Evolutionary conservation across 1,139 yeast genomes (phyloP).

Genomic region (Yamadazyma pseudoaaseri): DNA sequence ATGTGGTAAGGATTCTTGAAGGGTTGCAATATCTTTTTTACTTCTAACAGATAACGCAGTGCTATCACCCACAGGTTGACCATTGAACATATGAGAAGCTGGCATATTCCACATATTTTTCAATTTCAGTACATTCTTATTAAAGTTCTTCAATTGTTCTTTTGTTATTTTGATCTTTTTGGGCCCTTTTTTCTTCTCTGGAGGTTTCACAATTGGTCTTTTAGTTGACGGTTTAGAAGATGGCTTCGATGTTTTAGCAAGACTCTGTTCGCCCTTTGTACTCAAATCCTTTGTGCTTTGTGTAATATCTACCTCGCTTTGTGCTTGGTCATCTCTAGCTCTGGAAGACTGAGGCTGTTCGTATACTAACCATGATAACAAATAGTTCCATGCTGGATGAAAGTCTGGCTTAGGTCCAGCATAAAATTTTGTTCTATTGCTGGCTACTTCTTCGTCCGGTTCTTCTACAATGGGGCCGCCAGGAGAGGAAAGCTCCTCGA

Average conservation of each 20-base stretch:
- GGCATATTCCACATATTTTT: conserved; percentile 38
- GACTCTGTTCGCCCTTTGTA: not conserved
- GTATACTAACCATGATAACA: conserved; percentile 38
- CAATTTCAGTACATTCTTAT: conserved; percentile 22
- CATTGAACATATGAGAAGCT: conserved; percentile 21
- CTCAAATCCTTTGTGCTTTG: not conserved
- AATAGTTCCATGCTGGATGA: conserved; percentile 38
- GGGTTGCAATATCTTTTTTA: not conserved
- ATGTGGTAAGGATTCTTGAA: conserved; percentile 15
- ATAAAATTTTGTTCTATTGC: conserved; percentile 6
- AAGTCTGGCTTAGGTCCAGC: conserved; percentile 30
- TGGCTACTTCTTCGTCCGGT: conserved; percentile 12
- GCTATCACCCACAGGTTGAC: not conserved
- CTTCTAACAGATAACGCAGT: not conserved
- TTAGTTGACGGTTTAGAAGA: not conserved
- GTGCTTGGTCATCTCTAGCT: not conserved
- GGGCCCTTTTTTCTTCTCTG: conserved; percentile 5
- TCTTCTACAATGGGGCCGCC: conserved; percentile 12
- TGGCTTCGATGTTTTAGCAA: conserved; percentile 1
- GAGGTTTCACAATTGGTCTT: conserved; percentile 4
- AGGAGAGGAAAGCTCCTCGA: conserved; percentile 4
- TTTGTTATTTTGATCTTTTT: conserved; percentile 11
- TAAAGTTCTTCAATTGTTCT: conserved; percentile 15
- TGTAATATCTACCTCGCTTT: not conserved
- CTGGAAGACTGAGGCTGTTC: conserved; percentile 13